Base-by-base conservation (phyloP, 75 land plant genomes). In the Pseudotsuga menziesii region DNA sequence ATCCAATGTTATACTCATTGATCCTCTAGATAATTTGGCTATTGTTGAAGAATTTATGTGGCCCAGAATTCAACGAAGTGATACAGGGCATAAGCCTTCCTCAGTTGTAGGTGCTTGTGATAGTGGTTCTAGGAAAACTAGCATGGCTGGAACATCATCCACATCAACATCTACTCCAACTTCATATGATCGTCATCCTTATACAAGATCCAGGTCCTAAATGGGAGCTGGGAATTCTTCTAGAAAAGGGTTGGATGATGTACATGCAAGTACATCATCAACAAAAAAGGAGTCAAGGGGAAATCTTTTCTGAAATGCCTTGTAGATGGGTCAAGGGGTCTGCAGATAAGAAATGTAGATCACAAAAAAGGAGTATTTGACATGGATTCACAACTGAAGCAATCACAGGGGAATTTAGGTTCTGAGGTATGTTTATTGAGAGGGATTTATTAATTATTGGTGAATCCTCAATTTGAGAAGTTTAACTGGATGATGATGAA, bases 311-410 rank as follows among this genome's bases (percentile, higher is more conserved):
- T 85, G 52, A 86, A 83, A 67, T 61, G 90, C 73, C 61, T 88
- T 48, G 81, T 78, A 62, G 90, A 85, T 72, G 98, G 88, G 20
- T 57, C 61, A 13, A 85, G 78, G 74, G 98, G 98, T 7, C 95
- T 95, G 19, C 92, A 97, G 84, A 94, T 98, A 55, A 90, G 99
- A 83, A 94, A 88, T 88, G 87, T 96, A 66, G 87, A 92, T 27
- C 93, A 96, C 22, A 88, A 92, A 85, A 88, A 83, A 77, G 98
- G 89, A 66, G 87, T 91, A 74, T 85, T 88, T 23, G 91, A 87
- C 7, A 87, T 83, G 57, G 87, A 90, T 56, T 75, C 90, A 64
- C 84, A 85, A 76, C 58, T 81, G 75, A 92, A 97, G 72, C 85
- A 84, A 59, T 80, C 74, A 23, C 77, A 81, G 54, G 86, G 78